Conservation (phyloP, 805 yeast species). For the Starmera pachycereana region DNA sequence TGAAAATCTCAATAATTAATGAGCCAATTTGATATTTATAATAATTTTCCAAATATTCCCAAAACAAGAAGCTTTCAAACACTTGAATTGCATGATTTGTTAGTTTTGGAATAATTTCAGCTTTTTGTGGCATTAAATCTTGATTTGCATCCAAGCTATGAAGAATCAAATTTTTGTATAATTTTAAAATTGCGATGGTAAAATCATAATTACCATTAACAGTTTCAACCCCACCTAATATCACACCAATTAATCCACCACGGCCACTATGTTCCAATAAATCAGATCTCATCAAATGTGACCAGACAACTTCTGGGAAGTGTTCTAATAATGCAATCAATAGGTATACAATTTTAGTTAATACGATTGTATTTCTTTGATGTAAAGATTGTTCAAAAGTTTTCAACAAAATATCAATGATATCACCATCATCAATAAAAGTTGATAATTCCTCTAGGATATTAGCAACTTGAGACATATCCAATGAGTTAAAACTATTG, state of each 20-base stretch:
- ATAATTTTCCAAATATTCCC: slow-evolving; percentile 48
- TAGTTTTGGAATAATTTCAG: slow-evolving; percentile 45
- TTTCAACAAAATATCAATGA: slow-evolving; percentile 50
- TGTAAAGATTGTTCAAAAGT: slow-evolving; percentile 62
- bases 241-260: slow-evolving; percentile 51
- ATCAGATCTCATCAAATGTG: slow-evolving; percentile 57
- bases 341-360: slow-evolving; percentile 37
- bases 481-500: slow-evolving; percentile 31
- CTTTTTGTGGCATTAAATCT: slow-evolving; percentile 29
- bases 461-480: slow-evolving; percentile 29
- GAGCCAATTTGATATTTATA: slow-evolving; percentile 58
- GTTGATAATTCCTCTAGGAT: slow-evolving; percentile 24
- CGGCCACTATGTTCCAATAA: slow-evolving; percentile 51
- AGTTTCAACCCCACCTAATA: slow-evolving; percentile 66
- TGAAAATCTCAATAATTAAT: slow-evolving; percentile 42
- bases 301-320: slow-evolving; percentile 67
- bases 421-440: slow-evolving; percentile 46
- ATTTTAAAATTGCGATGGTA: slow-evolving; percentile 46
- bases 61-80: slow-evolving; percentile 63
- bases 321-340: slow-evolving; percentile 36
- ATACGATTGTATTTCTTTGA: slow-evolving; percentile 35
- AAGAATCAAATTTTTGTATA: slow-evolving; percentile 42
- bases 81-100: slow-evolving; percentile 49
- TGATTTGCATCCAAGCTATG: slow-evolving; percentile 35
- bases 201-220: slow-evolving; percentile 57